These are phyloP conservation scores for Pyrenophora seminiperda DNA, from an alignment of 2,329 filamentous ascomycete species.

Conservation along the genomic window DNA sequence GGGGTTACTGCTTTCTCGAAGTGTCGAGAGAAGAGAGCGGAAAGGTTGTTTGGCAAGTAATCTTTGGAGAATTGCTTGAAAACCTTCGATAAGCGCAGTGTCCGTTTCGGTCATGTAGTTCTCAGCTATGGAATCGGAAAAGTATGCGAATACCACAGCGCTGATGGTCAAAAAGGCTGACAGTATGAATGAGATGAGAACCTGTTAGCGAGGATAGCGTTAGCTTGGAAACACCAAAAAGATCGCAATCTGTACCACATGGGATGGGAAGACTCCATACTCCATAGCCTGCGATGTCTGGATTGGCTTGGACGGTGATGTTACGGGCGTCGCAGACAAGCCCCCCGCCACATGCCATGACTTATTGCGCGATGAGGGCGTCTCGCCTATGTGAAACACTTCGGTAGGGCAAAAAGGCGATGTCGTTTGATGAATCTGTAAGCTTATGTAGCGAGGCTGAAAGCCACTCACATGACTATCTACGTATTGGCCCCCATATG, in stretches of 20 bases:
- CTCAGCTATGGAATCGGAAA: conserved; percentile 23
- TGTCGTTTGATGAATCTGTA: neutral
- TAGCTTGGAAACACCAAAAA: neutral
- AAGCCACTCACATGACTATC: neutral
- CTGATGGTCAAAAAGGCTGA: conserved; percentile 20
- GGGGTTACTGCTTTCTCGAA: neutral
- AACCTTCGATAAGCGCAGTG: conserved; percentile 12
- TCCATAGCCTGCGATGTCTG: conserved; percentile 23
- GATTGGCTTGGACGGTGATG: conserved; percentile 8
- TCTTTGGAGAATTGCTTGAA: neutral
- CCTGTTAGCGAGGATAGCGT: conserved; percentile 1
- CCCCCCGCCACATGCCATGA: conserved; percentile 3
- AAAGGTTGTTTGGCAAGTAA: neutral
- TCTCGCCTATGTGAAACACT: neutral
- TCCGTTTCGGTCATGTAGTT: conserved; percentile 18
- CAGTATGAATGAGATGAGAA: conserved; percentile 18
- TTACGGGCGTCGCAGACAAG: conserved; percentile 9
- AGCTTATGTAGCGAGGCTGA: neutral
- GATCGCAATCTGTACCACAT: neutral
- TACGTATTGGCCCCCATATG: neutral
- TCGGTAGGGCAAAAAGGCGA: neutral
- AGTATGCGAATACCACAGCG: conserved; percentile 20
- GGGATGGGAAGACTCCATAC: conserved; percentile 5
- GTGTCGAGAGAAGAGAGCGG: neutral
- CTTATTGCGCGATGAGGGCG: neutral